Conservation (phyloP, 2,329 filamentous ascomycete species). For the Metarhizium album region DNA sequence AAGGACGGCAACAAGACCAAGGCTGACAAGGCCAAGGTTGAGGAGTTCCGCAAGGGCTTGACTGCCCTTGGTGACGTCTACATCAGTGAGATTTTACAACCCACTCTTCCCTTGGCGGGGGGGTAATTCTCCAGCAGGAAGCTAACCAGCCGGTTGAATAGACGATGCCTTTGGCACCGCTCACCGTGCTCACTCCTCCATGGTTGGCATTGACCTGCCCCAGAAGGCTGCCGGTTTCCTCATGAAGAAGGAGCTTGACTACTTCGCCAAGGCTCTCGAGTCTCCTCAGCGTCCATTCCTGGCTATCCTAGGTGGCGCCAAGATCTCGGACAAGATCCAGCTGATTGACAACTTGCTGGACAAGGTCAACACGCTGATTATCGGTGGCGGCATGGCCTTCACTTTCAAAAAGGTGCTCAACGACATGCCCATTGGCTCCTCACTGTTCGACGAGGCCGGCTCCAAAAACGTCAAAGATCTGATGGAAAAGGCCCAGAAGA, state of each 20-base stretch:
- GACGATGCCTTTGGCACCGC: constrained; percentile 98
- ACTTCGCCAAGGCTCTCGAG: constrained; percentile 96
- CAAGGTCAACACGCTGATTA: constrained; percentile 94
- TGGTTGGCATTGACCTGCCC: constrained; percentile 92
- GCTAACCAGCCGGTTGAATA: constrained; percentile 25
- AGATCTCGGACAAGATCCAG: constrained; percentile 99
- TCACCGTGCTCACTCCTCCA: constrained; percentile 96
- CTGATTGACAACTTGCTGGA: constrained; percentile 97
- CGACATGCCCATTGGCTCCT: constrained; percentile 79
- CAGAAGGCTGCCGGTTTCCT: constrained; percentile 97
- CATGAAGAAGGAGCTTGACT: constrained; percentile 99
- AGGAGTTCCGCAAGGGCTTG: constrained; percentile 87
- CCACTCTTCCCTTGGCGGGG: not conserved
- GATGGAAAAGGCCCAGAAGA: constrained; percentile 90
- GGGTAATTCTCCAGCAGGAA: not conserved
- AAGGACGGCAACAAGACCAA: constrained; percentile 94
- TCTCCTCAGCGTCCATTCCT: constrained; percentile 90
- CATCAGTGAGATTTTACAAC: constrained; percentile 62
- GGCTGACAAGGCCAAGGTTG: constrained; percentile 87
- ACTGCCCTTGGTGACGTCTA: constrained; percentile 92
- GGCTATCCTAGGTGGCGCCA: constrained; percentile 94
- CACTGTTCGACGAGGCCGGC: constrained; percentile 86
- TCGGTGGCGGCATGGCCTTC: constrained; percentile 98
- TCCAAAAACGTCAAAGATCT: constrained; percentile 82
- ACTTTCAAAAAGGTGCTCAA: constrained; percentile 99